These are phyloP conservation scores for Avicennia marina DNA, from an alignment of 257 asterid genomes.

Conservation along the genomic window DNA sequence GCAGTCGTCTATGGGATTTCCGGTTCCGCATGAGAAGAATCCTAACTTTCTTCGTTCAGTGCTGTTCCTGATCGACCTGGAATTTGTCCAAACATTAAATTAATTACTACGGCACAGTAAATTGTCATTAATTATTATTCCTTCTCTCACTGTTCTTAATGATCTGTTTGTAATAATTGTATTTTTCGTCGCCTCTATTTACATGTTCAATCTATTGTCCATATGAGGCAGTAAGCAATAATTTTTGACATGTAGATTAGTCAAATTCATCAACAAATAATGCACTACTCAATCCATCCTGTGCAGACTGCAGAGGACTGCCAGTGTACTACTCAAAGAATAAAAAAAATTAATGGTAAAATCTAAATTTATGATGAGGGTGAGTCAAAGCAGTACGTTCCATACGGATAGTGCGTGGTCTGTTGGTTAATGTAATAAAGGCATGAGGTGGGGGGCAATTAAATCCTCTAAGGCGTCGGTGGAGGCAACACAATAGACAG, in stretches of 20 bases:
- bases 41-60: conserved; percentile 74
- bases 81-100: neutral
- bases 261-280: too few relatives aligned
- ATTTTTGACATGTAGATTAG: too few relatives aligned
- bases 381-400: conserved; percentile 27
- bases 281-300: too few relatives aligned
- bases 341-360: too few relatives aligned
- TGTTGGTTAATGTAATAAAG: conserved; percentile 27
- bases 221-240: too few relatives aligned
- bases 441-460: conserved; percentile 26
- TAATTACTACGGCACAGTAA: neutral
- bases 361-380: neutral
- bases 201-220: too few relatives aligned
- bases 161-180: too few relatives aligned
- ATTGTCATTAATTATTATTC: neutral
- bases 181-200: too few relatives aligned
- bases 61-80: conserved; percentile 65
- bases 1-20: conserved; percentile 91
- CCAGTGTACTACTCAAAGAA: too few relatives aligned
- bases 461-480: conserved; percentile 44
- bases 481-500: conserved; percentile 23
- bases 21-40: conserved; percentile 69
- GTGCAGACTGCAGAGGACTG: too few relatives aligned
- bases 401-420: conserved; percentile 37
- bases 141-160: too few relatives aligned